phyloP scores from a whole-genome alignment of 2,329 filamentous ascomycete genomes.

The Aureobasidium sp. region DNA sequence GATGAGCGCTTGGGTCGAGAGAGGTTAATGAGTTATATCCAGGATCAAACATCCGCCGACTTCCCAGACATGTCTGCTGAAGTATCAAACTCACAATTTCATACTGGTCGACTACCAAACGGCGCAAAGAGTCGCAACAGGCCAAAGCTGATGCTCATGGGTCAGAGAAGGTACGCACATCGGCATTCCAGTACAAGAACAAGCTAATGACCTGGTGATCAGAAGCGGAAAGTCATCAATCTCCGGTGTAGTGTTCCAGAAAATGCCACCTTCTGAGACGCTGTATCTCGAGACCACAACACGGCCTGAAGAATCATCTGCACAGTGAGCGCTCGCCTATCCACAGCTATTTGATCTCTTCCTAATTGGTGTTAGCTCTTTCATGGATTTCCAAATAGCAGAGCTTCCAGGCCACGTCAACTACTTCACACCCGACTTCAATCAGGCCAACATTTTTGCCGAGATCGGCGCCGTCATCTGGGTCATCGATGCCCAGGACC shows the following conservation, averaged over 20 bases:
- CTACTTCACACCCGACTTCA: conserved; percentile 89
- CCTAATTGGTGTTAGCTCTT: conserved; percentile 70
- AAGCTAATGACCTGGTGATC: conserved; percentile 17
- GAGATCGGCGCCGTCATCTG: conserved; percentile 96
- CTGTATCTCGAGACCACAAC: conserved; percentile 96
- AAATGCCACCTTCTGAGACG: conserved; percentile 95
- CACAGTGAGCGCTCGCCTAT: conserved; percentile 72
- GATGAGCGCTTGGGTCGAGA: conserved; percentile 6
- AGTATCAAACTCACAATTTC: conserved; percentile 24
- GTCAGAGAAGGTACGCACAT: conserved; percentile 80
- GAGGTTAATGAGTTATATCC: conserved; percentile 24
- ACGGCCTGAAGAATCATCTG: conserved; percentile 92
- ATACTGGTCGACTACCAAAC: conserved; percentile 49
- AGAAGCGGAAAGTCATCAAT: conserved; percentile 99
- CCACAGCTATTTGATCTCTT: background rate
- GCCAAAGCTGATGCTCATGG: conserved; percentile 93
- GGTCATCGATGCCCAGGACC: conserved; percentile 99
- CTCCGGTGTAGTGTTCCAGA: conserved; percentile 99
- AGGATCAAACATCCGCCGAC: conserved; percentile 22
- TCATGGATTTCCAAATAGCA: conserved; percentile 99
- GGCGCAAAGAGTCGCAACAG: conserved; percentile 68
- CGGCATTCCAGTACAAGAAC: conserved; percentile 20
- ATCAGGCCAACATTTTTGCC: conserved; percentile 94
- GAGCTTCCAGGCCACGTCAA: conserved; percentile 97
- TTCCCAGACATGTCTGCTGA: conserved; percentile 20